These are phyloP conservation scores for Rhizophagus clarus DNA, from an alignment of 192 early-diverging fungal species.

Conservation along the genomic window DNA sequence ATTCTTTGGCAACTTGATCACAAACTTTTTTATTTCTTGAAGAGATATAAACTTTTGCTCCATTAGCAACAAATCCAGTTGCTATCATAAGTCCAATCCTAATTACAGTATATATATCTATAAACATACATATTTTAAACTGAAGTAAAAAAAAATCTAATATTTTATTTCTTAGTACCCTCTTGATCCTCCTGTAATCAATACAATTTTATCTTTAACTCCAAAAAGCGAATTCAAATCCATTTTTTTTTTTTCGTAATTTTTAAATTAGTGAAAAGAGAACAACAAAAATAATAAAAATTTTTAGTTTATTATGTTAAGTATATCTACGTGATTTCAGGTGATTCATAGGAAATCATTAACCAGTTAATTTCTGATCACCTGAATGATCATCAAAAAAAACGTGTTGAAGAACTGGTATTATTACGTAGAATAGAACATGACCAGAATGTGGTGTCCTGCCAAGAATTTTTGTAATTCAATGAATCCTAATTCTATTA, in stretches of 20 bases:
- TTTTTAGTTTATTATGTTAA: no score
- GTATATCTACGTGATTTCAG: no score
- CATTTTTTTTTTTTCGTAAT: not conserved
- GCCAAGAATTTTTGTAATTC: no score
- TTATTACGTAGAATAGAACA: no score
- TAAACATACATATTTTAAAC: not conserved
- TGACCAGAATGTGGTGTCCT: no score
- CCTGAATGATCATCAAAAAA: no score
- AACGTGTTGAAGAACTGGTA: no score
- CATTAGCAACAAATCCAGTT: conserved; percentile 79
- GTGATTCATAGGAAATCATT: no score
- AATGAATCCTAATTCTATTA: no score
- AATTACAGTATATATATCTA: not conserved
- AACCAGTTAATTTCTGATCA: no score
- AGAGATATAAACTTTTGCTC: conserved; percentile 90
- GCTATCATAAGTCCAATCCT: conserved; percentile 61
- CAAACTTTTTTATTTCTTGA: conserved; percentile 48
- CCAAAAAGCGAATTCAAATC: conserved; percentile 52
- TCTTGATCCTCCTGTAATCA: conserved; percentile 74
- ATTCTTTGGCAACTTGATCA: conserved; percentile 24
- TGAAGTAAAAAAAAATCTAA: not conserved
- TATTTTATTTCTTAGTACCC: not conserved
- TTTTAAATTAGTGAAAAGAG: no score
- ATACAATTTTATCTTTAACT: conserved; percentile 75
- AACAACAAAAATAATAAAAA: no score